These are phyloP conservation scores for Lepidium campestre DNA, from an alignment of 441 rosid genomes.

Conservation along the genomic window DNA sequence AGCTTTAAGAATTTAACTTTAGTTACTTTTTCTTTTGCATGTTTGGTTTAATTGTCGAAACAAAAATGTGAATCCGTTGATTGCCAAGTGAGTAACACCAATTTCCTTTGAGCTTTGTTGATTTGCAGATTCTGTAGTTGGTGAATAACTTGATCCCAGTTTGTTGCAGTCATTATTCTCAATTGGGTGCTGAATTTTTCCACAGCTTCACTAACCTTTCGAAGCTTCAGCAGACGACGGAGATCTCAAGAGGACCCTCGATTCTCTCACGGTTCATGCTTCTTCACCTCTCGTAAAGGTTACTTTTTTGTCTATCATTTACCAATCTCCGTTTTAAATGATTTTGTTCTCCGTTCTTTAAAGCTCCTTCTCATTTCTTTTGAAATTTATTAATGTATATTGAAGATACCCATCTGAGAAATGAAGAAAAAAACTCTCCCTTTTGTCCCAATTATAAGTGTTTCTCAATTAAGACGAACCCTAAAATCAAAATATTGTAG, in stretches of 20 bases:
- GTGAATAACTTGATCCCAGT: no score
- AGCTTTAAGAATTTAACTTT: no score
- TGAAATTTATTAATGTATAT: background rate
- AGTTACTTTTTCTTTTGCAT: no score
- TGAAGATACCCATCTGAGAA: background rate
- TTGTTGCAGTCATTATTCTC: no score
- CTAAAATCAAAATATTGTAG: background rate
- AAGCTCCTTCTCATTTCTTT: background rate
- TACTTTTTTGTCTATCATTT: background rate
- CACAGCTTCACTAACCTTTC: background rate
- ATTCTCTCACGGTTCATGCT: slow-evolving; percentile 12
- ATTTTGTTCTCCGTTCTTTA: background rate
- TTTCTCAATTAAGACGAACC: slow-evolving; percentile 8
- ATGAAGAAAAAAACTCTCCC: background rate
- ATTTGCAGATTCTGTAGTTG: no score
- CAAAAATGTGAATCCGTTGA: no score
- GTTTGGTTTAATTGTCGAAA: no score
- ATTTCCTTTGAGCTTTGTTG: no score
- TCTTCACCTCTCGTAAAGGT: slow-evolving; percentile 1
- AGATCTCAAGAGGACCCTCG: slow-evolving; percentile 21
- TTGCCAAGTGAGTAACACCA: no score
- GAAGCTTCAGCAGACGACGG: slow-evolving; percentile 7
- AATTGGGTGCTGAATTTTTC: background rate
- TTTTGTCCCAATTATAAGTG: background rate
- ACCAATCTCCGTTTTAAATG: background rate